Conservation (phyloP, 169 alveolate genomes). For the Plasmodium inui region DNA sequence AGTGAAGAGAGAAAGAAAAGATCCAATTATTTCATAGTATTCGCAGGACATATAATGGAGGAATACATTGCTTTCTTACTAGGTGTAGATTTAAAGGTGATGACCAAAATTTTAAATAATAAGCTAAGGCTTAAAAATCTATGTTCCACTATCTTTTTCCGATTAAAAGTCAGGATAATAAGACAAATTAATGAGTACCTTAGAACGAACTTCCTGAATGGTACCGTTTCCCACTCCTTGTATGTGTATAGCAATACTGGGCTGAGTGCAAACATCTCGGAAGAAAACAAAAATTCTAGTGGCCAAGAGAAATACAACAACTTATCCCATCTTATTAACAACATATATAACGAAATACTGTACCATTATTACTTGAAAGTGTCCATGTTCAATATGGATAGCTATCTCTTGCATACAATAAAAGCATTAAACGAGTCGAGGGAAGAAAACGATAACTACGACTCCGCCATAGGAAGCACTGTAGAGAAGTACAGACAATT, state of each 20-base stretch:
- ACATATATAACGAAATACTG: conserved; percentile 47
- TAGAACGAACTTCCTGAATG: neutral
- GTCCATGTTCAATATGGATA: conserved; percentile 33
- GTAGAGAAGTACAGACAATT: conserved; percentile 5
- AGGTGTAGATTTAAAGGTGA: conserved; percentile 24
- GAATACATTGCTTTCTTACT: conserved; percentile 65
- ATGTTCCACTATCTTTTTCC: conserved; percentile 44
- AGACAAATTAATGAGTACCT: conserved; percentile 30
- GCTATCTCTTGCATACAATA: conserved; percentile 21
- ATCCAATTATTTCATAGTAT: conserved; percentile 40
- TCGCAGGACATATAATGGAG: conserved; percentile 71
- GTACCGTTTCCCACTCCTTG: neutral
- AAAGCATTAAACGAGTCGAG: neutral
- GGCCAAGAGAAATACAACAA: neutral
- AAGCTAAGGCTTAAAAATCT: conserved; percentile 32
- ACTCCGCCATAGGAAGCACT: neutral
- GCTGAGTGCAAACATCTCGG: neutral
- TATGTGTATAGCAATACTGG: conserved; percentile 58
- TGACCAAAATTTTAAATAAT: conserved; percentile 29
- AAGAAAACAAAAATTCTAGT: neutral
- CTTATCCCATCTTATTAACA: conserved; percentile 30
- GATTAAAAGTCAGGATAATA: conserved; percentile 62
- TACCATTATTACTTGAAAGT: conserved; percentile 54
- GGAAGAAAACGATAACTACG: neutral
- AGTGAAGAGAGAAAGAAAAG: neutral